Conservation (phyloP, 2,329 filamentous ascomycete species). For the Fusarium longipes region DNA sequence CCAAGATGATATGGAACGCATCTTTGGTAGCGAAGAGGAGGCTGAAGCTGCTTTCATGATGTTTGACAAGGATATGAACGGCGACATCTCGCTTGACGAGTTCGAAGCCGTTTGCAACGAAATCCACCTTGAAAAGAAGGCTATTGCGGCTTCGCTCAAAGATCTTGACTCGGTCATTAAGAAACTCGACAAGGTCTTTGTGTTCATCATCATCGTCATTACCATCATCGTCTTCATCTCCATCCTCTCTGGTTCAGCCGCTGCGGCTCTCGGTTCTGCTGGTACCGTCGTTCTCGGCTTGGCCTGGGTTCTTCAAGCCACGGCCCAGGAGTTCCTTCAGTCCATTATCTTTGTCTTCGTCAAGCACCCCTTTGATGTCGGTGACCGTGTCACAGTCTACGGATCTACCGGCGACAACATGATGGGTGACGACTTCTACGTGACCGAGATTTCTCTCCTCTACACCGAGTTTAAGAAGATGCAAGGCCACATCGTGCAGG, state of each 20-base stretch:
- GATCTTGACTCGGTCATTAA: conserved; percentile 93
- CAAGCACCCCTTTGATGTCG: conserved; percentile 97
- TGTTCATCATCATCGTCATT: conserved; percentile 86
- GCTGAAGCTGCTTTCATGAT: conserved; percentile 89
- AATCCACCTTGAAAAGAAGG: conserved; percentile 93
- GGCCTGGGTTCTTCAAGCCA: conserved; percentile 92
- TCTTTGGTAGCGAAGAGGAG: conserved; percentile 86
- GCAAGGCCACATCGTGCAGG: conserved; percentile 95
- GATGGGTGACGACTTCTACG: conserved; percentile 92
- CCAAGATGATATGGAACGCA: conserved; percentile 79
- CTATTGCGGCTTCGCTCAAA: conserved; percentile 93
- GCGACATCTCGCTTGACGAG: conserved; percentile 95
- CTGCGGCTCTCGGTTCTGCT: conserved; percentile 87
- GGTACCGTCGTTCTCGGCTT: conserved; percentile 89
- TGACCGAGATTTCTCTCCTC: conserved; percentile 90
- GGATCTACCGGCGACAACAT: conserved; percentile 85
- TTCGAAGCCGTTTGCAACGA: conserved; percentile 93
- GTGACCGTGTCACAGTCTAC: conserved; percentile 91
- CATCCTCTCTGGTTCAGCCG: conserved; percentile 89
- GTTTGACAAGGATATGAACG: conserved; percentile 97
- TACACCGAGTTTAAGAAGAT: conserved; percentile 99
- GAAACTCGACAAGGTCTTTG: conserved; percentile 88
- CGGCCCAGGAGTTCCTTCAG: conserved; percentile 93
- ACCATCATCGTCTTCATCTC: conserved; percentile 88
- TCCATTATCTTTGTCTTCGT: conserved; percentile 96